These are phyloP conservation scores for Russula emetica DNA, from an alignment of 768 basidiomycete species.

Conservation along the genomic window DNA sequence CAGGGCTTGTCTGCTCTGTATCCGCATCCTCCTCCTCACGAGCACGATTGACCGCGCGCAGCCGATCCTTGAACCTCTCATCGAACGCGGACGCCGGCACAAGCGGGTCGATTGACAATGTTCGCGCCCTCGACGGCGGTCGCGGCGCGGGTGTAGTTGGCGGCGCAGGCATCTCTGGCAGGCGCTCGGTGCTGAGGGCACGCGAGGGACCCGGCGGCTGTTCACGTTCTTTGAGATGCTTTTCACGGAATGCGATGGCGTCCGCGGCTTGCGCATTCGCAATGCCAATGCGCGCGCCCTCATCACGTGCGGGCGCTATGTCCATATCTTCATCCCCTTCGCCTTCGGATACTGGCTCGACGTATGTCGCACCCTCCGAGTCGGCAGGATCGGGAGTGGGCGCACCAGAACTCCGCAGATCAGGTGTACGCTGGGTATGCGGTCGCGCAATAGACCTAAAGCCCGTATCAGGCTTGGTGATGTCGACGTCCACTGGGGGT, in stretches of 20 bases:
- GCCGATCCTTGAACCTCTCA: conserved; percentile 68
- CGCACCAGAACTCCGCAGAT: conserved; percentile 39
- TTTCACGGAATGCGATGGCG: conserved; percentile 83
- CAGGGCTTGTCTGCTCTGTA: conserved; percentile 28
- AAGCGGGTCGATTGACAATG: conserved; percentile 80
- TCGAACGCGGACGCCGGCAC: conserved; percentile 80
- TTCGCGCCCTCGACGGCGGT: conserved; percentile 9
- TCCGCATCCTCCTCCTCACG: conserved; percentile 33
- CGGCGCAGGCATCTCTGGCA: conserved; percentile 38
- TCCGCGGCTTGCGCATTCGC: conserved; percentile 70
- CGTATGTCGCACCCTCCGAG: conserved; percentile 44
- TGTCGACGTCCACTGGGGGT: conserved; percentile 82
- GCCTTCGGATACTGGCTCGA: conserved; percentile 92
- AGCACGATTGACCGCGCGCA: conserved; percentile 46
- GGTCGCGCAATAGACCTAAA: conserved; percentile 70
- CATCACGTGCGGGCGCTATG: conserved; percentile 68
- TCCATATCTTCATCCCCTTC: conserved; percentile 82
- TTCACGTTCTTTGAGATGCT: conserved; percentile 53
- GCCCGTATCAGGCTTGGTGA: conserved; percentile 86
- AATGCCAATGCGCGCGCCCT: conserved; percentile 75
- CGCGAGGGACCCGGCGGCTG: conserved; percentile 33
- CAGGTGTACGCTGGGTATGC: conserved; percentile 36
- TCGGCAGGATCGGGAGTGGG: conserved; percentile 41
- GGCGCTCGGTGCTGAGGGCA: conserved; percentile 33
- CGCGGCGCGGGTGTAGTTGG: conserved; percentile 30